These are phyloP conservation scores for Jaminaea rosea DNA, from an alignment of 1,284 basidiomycete genomes.

Conservation along the genomic window DNA sequence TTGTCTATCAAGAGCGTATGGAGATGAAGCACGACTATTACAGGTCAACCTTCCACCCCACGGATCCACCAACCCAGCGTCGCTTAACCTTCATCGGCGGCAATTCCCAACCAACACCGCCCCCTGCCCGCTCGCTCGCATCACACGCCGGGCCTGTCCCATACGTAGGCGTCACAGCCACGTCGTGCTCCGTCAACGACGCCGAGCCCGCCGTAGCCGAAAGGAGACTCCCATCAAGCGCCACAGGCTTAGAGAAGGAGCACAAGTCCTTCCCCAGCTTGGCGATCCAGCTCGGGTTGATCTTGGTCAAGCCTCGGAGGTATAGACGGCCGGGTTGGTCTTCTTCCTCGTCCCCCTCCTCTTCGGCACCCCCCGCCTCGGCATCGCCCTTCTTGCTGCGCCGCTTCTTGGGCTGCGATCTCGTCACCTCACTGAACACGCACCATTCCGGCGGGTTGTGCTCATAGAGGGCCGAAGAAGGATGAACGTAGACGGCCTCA, in stretches of 20 bases:
- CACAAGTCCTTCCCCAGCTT: slow-evolving; percentile 71
- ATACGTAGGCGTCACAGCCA: slow-evolving; percentile 37
- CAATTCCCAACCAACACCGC: slow-evolving; percentile 38
- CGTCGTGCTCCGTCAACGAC: slow-evolving; percentile 9
- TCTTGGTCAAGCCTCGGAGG: slow-evolving; percentile 44
- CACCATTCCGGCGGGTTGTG: slow-evolving; percentile 73
- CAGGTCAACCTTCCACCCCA: slow-evolving; percentile 1
- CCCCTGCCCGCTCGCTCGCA: slow-evolving; percentile 18
- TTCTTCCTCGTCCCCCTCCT: slow-evolving; percentile 3
- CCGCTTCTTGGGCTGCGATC: slow-evolving; percentile 42
- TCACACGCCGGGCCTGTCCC: slow-evolving; percentile 32
- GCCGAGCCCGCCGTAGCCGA: neutral
- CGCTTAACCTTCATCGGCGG: slow-evolving; percentile 33
- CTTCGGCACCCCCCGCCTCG: neutral
- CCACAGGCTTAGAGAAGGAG: slow-evolving; percentile 69
- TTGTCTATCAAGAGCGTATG: neutral
- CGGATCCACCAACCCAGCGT: neutral
- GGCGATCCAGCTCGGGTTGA: slow-evolving; percentile 83
- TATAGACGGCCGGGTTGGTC: slow-evolving; percentile 16
- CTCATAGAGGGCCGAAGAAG: slow-evolving; percentile 68
- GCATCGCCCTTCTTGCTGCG: slow-evolving; percentile 10
- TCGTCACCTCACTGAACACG: slow-evolving; percentile 62
- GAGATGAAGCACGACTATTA: neutral
- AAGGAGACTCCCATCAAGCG: neutral
- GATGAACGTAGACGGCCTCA: slow-evolving; percentile 88